Conservation (phyloP, 1,284 basidiomycete genomes). For the Anthracocystis panici-leucophaei region DNA sequence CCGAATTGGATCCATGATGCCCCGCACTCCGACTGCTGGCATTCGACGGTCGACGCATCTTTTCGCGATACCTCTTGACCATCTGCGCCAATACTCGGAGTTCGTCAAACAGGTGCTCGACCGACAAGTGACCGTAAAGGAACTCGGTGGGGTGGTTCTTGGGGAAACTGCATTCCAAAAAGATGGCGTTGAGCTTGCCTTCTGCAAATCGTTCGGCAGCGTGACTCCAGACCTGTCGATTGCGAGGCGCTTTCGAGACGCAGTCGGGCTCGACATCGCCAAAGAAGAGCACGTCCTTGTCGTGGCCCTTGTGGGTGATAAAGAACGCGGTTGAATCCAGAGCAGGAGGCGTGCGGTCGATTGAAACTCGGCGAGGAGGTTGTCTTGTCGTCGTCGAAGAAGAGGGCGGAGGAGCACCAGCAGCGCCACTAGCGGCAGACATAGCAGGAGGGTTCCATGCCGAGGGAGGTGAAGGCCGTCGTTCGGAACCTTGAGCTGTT, state of each 20-base stretch:
- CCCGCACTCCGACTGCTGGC: constrained; percentile 22
- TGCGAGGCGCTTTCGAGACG: constrained; percentile 53
- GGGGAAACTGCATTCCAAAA: constrained; percentile 65
- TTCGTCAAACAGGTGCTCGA: constrained; percentile 61
- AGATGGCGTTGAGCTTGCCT: constrained; percentile 58
- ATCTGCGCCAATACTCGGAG: constrained; percentile 53
- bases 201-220: constrained; percentile 57
- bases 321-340: constrained; percentile 65
- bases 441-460: constrained; percentile 28
- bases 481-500: constrained; percentile 57
- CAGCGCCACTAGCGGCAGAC: constrained; percentile 5
- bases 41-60: constrained; percentile 30
- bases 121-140: constrained; percentile 63
- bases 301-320: constrained; percentile 60
- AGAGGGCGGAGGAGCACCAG: background rate
- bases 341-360: constrained; percentile 48
- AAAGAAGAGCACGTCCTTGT: constrained; percentile 65
- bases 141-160: constrained; percentile 58
- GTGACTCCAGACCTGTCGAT: constrained; percentile 59
- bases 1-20: background rate
- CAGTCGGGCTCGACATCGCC: constrained; percentile 67
- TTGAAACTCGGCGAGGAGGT: constrained; percentile 42
- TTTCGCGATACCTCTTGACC: constrained; percentile 44
- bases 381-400: constrained; percentile 9
- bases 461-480: constrained; percentile 34